Conservation (phyloP, 352 stramenopile species). For the Globisporangium yorkense region DNA sequence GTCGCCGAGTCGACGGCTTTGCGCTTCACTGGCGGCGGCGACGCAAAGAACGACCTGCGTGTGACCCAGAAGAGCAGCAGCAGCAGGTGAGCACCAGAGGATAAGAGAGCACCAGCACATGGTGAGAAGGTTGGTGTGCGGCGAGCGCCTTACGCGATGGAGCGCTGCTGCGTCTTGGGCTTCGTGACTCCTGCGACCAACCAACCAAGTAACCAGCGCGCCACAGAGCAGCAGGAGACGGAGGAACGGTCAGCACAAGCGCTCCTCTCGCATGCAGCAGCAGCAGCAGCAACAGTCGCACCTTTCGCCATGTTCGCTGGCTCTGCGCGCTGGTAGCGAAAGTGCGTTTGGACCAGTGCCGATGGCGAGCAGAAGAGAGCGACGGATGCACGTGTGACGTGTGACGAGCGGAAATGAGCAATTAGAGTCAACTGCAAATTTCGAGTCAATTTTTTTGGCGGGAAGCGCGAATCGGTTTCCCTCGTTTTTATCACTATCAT, state of each 20-base stretch:
- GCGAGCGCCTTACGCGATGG: constrained; percentile 44
- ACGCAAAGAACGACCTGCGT: constrained; percentile 52
- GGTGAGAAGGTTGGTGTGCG: not conserved
- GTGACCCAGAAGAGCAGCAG: not conserved
- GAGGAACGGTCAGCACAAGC: not conserved
- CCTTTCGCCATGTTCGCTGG: not conserved
- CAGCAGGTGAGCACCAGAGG: not conserved
- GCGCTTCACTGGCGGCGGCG: constrained; percentile 24
- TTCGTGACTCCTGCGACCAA: constrained; percentile 14
- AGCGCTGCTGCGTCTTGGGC: constrained; percentile 47
- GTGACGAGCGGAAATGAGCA: not conserved
- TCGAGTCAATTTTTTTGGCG: too few relatives aligned
- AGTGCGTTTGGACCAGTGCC: too few relatives aligned
- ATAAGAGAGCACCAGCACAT: not conserved
- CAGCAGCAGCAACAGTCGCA: not conserved
- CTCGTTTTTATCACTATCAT: too few relatives aligned
- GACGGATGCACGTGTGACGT: too few relatives aligned
- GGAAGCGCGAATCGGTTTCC: too few relatives aligned
- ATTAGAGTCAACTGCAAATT: not conserved
- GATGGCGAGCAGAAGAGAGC: too few relatives aligned
- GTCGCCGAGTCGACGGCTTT: constrained; percentile 15
- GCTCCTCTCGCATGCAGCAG: not conserved
- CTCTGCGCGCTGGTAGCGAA: too few relatives aligned
- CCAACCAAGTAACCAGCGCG: not conserved
- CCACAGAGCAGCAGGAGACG: too few relatives aligned